Evolutionary conservation across 345 rosid species (phyloP), one percentile per base, ranked within the genome.

Genomic region (Boechera divaricarpa): DNA sequence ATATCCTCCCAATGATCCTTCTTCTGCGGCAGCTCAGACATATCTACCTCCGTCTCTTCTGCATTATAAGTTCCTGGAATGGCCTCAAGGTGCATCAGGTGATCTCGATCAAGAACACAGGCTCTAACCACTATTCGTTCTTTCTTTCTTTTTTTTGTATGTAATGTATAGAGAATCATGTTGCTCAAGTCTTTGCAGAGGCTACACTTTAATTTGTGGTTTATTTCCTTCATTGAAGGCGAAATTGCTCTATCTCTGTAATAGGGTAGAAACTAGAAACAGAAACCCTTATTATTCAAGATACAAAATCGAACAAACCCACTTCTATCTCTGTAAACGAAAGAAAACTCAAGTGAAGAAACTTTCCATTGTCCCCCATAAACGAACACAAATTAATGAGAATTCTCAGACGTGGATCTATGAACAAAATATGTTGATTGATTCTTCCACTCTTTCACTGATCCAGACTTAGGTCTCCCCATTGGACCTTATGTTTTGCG

Each of bases 401-500:
- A 48, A 60, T 5, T 38, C 67, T 60, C 1, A 47, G 49, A 49
- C 67, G 75, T 60, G 67, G 12, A 35, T 72, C 59, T 60, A 72
- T 35, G 68, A 58, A 70, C 66, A 72, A 72, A 63, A 63, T 36
- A 4, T 31, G 57, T 48, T 11, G 10, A 6, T 24, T 12, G 67
- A 12, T 26, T 62, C 51, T 41, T 24, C 67, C 36, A 53, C 47
- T 16, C 36, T 31, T 65, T 82, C 79, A 89, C 77, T 86, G 88
- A 47, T 92, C 90, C 44, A 77, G 10, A 49, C 88, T 80, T 4
- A 95, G 74, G 69, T 92, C 99, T 7, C 97, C 99, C 99, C 99
- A 95, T 38, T 86, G 90, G 62, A 95, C 97, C 7, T 92, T 90
- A 82, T 95, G 86, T 79, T 82, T 86, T 13, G 99, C 99, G 0